Evolutionary conservation across 176 grass and related monocot genomes (phyloP).

Genomic region (Avena insularis): DNA sequence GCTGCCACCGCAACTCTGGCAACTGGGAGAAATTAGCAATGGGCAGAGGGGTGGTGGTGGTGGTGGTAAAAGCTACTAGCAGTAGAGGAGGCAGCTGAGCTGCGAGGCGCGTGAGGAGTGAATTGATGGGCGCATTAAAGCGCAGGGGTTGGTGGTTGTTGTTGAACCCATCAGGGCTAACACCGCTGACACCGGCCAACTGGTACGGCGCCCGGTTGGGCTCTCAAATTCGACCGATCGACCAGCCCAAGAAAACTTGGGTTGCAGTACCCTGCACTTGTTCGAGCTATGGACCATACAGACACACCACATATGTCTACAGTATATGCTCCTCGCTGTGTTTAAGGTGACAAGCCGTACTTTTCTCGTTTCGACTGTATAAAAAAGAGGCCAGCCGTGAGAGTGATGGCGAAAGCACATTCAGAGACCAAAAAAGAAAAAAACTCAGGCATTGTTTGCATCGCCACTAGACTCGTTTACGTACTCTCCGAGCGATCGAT

Average conservation of each 20-base stretch:
- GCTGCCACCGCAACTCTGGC: not conserved
- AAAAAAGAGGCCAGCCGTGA: not conserved
- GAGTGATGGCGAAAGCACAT: slow-evolving; percentile 1
- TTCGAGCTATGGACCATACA: not conserved
- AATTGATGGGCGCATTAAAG: slow-evolving; percentile 52
- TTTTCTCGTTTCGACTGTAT: not conserved
- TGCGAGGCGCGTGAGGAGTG: slow-evolving; percentile 32
- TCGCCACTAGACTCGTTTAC: not conserved
- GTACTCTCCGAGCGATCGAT: not conserved
- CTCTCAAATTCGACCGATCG: slow-evolving; percentile 4
- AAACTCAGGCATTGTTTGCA: slow-evolving; percentile 4
- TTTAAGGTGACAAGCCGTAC: not conserved
- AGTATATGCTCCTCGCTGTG: not conserved
- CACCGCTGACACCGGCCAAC: slow-evolving; percentile 50
- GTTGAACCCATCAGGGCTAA: slow-evolving; percentile 72
- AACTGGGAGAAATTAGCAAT: not conserved
- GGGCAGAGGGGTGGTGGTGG: not conserved
- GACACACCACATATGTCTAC: not conserved
- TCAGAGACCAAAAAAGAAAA: too few species aligned
- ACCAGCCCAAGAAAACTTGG: slow-evolving; percentile 21
- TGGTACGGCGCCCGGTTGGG: slow-evolving; percentile 20
- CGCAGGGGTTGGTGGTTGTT: slow-evolving; percentile 66
- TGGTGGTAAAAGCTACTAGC: slow-evolving; percentile 25
- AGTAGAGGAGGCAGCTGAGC: slow-evolving; percentile 13
- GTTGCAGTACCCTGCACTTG: not conserved